Evolutionary conservation across 1,139 yeast genomes (phyloP).

Genomic region (Yamadazyma friedrichii): DNA sequence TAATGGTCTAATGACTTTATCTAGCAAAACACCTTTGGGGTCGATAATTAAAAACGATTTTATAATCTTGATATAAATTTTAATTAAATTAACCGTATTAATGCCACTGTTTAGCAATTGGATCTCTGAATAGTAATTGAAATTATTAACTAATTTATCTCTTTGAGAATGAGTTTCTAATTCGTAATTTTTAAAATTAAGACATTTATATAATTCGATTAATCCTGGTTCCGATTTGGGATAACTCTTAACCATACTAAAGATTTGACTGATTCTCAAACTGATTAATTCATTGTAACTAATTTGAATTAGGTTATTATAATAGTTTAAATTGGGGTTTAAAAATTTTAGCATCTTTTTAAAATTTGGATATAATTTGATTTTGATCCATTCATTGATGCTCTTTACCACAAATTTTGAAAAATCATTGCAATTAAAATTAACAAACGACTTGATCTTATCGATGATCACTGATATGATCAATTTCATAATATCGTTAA

Average conservation of each 20-base stretch:
- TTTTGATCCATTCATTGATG: constrained; percentile 38
- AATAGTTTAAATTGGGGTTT: constrained; percentile 13
- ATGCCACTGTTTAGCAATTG: constrained; percentile 77
- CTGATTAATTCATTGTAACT: constrained; percentile 47
- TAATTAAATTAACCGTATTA: constrained; percentile 71
- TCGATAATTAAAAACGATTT: constrained; percentile 75
- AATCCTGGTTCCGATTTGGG: constrained; percentile 63
- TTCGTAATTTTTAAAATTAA: constrained; percentile 23
- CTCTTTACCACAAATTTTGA: constrained; percentile 34
- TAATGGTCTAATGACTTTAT: constrained; percentile 74
- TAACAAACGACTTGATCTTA: constrained; percentile 39
- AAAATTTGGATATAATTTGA: constrained; percentile 40
- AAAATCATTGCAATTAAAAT: constrained; percentile 40
- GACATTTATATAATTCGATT: constrained; percentile 58
- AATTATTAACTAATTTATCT: constrained; percentile 51
- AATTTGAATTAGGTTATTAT: constrained; percentile 35
- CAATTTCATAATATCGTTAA: constrained; percentile 34
- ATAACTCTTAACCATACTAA: constrained; percentile 55
- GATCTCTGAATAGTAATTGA: constrained; percentile 49
- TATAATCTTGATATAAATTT: constrained; percentile 70
- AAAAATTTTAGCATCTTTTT: constrained; percentile 23
- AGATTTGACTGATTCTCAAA: constrained; percentile 62
- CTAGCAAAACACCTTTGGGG: constrained; percentile 81
- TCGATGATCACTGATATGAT: constrained; percentile 42
- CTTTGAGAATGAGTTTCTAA: constrained; percentile 35